Base-by-base conservation (phyloP, 169 alveolate genomes). In the Perkinsus olseni region DNA sequence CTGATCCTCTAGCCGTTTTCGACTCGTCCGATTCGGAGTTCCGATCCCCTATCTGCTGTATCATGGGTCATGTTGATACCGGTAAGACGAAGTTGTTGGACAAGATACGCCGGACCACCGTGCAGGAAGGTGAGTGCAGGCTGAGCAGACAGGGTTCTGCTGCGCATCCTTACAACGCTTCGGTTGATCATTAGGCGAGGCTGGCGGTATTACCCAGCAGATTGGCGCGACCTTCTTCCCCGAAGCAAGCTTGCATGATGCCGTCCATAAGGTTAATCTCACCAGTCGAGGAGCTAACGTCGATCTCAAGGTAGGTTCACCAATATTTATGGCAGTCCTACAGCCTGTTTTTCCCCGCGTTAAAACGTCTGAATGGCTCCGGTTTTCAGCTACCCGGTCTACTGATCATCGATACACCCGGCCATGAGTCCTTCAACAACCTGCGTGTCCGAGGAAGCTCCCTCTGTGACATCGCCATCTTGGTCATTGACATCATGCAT, bases 221-320 rank as follows among this genome's bases (percentile, higher is more conserved):
- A 99, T 99, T 74, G 99, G 99, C 48, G 99, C 99, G 36, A 99
- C 99, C 28, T 99, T 98, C 96, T 98, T 99, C 97, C 99, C 99
- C 45, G 97, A 97, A 91, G 99, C 97, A 92, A 97, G 98, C 91
- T 96, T 99, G 28, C 96, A 96, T 91, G 98, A 96, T 93, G 99
- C 98, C 95, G 95, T 97, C 92, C 95, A 93, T 91, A 96, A 96
- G 95, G 97, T 96, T 74, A 92, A 93, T 38, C 91, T 20, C 36
- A 40, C 62, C 74, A 37, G 92, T 91, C 92, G 91, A 62, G 91
- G 38, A 11, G 38, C 48, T 74, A 74, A 31, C 24, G 39, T 37
- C 45, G 92, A 37, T 36, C 92, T 82, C 21, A 82, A 37, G 92
- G 39, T 82, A 37, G 24, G 8, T 13, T 4, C 82, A 13, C 37